Conservation (phyloP, 2,329 filamentous ascomycete genomes). For the Arthrinium puccinioides region DNA sequence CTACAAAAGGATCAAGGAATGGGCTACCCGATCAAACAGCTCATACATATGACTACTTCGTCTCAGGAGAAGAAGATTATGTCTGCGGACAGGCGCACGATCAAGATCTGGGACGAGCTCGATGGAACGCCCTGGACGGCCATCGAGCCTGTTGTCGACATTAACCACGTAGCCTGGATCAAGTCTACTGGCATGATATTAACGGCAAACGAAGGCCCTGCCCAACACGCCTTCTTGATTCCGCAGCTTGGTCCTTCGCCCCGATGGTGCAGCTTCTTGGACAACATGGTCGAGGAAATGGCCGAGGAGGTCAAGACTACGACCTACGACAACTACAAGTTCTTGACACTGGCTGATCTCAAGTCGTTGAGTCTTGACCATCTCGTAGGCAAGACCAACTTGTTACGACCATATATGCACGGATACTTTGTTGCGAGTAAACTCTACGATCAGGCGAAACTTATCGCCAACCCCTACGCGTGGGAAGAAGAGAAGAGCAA, state of each 20-base stretch:
- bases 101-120: slow-evolving; percentile 89
- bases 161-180: slow-evolving; percentile 91
- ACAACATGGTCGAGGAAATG: slow-evolving; percentile 98
- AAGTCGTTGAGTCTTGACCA: slow-evolving; percentile 81
- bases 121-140: slow-evolving; percentile 89
- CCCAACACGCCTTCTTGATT: slow-evolving; percentile 77
- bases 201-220: slow-evolving; percentile 72
- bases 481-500: slow-evolving; percentile 90
- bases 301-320: slow-evolving; percentile 72
- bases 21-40: slow-evolving; percentile 82
- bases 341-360: slow-evolving; percentile 82
- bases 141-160: slow-evolving; percentile 87
- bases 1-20: slow-evolving; percentile 95
- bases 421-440: slow-evolving; percentile 96
- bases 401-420: slow-evolving; percentile 96
- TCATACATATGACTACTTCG: slow-evolving; percentile 64
- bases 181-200: slow-evolving; percentile 90
- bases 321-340: slow-evolving; percentile 99
- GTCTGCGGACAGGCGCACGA: slow-evolving; percentile 88
- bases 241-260: slow-evolving; percentile 89
- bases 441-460: slow-evolving; percentile 86
- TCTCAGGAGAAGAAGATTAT: slow-evolving; percentile 81
- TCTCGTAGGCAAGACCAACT: slow-evolving; percentile 80
- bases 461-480: slow-evolving; percentile 90
- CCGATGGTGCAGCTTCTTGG: slow-evolving; percentile 92